Conservation (phyloP, 2,329 filamentous ascomycete genomes). For the Scopulariopsis brevicaulis region DNA sequence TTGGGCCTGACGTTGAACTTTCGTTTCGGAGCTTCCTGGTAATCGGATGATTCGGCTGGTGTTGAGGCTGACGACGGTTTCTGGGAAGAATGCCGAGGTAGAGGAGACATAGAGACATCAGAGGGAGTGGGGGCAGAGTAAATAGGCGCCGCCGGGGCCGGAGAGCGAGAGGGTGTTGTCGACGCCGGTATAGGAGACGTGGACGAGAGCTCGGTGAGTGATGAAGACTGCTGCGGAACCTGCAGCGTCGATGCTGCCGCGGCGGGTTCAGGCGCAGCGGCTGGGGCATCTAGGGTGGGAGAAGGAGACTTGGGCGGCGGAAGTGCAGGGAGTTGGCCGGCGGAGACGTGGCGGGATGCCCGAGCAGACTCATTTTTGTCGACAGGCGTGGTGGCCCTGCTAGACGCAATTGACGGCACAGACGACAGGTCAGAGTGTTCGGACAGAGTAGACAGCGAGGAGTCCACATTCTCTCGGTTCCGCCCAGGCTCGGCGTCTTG, state of each 20-base stretch:
- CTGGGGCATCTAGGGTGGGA: constrained; percentile 19
- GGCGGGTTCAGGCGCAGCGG: constrained; percentile 14
- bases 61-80: not conserved
- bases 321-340: not conserved
- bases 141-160: not conserved
- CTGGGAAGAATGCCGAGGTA: not conserved
- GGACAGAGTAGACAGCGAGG: constrained; percentile 39
- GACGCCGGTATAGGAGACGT: not conserved
- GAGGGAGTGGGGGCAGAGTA: not conserved
- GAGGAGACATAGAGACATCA: not conserved
- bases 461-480: constrained; percentile 22
- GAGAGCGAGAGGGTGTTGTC: not conserved
- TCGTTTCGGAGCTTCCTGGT: not conserved
- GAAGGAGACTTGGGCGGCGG: not conserved
- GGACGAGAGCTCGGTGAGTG: not conserved
- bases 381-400: constrained; percentile 52
- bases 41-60: not conserved
- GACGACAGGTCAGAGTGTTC: constrained; percentile 47
- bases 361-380: constrained; percentile 21
- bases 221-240: not conserved
- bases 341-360: not conserved
- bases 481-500: not conserved
- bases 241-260: not conserved
- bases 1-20: constrained; percentile 55
- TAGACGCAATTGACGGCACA: constrained; percentile 40